Evolutionary conservation across 768 basidiomycete species (phyloP).

Genomic region (Jaapia argillacea): DNA sequence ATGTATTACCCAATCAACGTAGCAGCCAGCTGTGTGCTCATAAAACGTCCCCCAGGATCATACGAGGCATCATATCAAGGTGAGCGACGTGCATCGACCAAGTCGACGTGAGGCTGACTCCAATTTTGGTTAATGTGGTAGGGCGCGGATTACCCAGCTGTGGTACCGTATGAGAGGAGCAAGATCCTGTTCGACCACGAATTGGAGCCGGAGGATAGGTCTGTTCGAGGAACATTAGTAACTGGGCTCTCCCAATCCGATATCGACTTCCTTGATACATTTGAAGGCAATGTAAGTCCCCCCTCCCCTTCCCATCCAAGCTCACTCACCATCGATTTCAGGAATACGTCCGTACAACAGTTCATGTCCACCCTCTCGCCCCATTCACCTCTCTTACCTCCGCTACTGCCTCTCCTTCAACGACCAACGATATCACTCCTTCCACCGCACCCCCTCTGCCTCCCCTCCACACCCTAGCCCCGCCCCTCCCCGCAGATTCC

Average conservation of each 20-base stretch:
- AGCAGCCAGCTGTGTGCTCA: neutral
- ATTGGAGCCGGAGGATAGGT: slow-evolving; percentile 43
- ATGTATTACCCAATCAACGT: slow-evolving; percentile 21
- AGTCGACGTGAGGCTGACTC: neutral
- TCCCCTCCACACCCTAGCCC: slow-evolving; percentile 19
- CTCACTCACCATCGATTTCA: slow-evolving; percentile 17
- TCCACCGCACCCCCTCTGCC: slow-evolving; percentile 33
- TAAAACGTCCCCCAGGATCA: slow-evolving; percentile 38
- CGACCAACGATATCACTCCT: slow-evolving; percentile 28
- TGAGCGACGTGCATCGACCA: slow-evolving; percentile 17
- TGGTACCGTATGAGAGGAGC: slow-evolving; percentile 51
- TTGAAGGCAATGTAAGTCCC: slow-evolving; percentile 66
- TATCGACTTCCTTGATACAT: slow-evolving; percentile 60
- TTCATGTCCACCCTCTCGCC: slow-evolving; percentile 48
- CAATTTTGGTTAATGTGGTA: slow-evolving; percentile 15
- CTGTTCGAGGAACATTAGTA: slow-evolving; percentile 74
- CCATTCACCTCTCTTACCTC: slow-evolving; percentile 22
- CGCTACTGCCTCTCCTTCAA: slow-evolving; percentile 21
- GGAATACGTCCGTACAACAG: slow-evolving; percentile 61
- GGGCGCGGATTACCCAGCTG: slow-evolving; percentile 76
- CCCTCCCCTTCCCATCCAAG: neutral
- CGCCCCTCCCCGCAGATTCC: slow-evolving; percentile 43
- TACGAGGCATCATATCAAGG: slow-evolving; percentile 75
- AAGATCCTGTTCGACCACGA: slow-evolving; percentile 28
- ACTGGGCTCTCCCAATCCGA: slow-evolving; percentile 58